These are phyloP conservation scores for Sporothrix dimorphospora DNA, from an alignment of 2,329 filamentous ascomycete species.

Conservation along the genomic window DNA sequence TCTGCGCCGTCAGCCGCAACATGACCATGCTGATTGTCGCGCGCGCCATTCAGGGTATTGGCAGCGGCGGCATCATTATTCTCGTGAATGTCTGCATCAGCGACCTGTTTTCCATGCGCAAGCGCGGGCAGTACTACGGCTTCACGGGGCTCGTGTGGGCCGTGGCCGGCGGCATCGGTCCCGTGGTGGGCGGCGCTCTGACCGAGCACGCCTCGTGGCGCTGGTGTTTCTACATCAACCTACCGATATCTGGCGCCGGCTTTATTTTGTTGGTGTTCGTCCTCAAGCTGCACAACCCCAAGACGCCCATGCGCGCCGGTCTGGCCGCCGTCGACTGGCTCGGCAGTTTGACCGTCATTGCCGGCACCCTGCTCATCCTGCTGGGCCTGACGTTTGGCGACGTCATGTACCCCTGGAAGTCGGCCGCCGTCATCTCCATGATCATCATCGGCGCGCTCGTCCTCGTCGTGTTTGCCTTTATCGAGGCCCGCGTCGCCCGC, in stretches of 20 bases:
- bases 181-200: constrained; percentile 63
- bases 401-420: constrained; percentile 73
- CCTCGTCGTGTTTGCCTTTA: constrained; percentile 67
- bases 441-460: constrained; percentile 71
- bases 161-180: constrained; percentile 66
- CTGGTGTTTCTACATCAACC: constrained; percentile 72
- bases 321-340: constrained; percentile 65
- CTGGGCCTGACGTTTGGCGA: constrained; percentile 86
- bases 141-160: constrained; percentile 70
- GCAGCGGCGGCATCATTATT: constrained; percentile 55
- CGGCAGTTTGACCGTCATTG: constrained; percentile 64
- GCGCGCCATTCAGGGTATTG: constrained; percentile 55
- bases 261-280: constrained; percentile 60
- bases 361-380: constrained; percentile 81
- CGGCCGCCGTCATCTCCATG: constrained; percentile 74
- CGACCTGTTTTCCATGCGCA: constrained; percentile 56
- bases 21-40: constrained; percentile 54
- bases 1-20: constrained; percentile 51
- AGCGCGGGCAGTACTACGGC: constrained; percentile 58
- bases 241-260: constrained; percentile 45
- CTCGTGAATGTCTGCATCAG: constrained; percentile 58
- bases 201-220: constrained; percentile 62
- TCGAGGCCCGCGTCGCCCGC: constrained; percentile 72
- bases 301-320: constrained; percentile 64
- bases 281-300: constrained; percentile 69